Percentiles rank a stretch among this genome's conserved stretches.
Conservation (phyloP, 805 yeast species). For the Kluyveromyces siamensis region DNA sequence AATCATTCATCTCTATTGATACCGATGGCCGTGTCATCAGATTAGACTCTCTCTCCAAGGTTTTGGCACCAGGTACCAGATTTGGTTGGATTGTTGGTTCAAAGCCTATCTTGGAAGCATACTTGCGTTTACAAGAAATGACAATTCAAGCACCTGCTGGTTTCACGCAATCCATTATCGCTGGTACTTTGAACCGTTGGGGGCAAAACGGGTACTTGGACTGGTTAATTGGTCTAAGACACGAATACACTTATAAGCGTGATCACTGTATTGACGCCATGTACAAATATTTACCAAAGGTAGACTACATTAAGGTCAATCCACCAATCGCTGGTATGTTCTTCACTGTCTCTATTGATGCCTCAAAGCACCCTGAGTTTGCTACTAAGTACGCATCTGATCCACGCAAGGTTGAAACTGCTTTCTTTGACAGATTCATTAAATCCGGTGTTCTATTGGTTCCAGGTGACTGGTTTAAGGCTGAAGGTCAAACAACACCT, state of each 20-base stretch:
- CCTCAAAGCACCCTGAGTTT: slow-evolving; percentile 72
- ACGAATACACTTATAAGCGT: slow-evolving; percentile 80
- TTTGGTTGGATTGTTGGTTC: slow-evolving; percentile 86
- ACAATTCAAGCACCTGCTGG: slow-evolving; percentile 77
- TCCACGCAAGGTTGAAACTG: slow-evolving; percentile 54
- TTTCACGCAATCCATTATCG: slow-evolving; percentile 59
- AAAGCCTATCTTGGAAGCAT: slow-evolving; percentile 51
- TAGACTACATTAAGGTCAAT: slow-evolving; percentile 27
- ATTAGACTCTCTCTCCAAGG: slow-evolving; percentile 85
- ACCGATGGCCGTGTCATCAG: slow-evolving; percentile 84
- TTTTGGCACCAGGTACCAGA: slow-evolving; percentile 85
- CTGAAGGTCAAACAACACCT: slow-evolving; percentile 45
- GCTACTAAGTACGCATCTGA: slow-evolving; percentile 46
- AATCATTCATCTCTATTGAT: slow-evolving; percentile 69
- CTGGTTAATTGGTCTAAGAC: slow-evolving; percentile 80
- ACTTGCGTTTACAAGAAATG: slow-evolving; percentile 68
- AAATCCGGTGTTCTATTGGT: slow-evolving; percentile 59
- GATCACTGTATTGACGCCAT: slow-evolving; percentile 78
- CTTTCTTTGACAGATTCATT: slow-evolving; percentile 53
- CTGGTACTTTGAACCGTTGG: slow-evolving; percentile 74
- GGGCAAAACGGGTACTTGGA: slow-evolving; percentile 83
- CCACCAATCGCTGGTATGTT: slow-evolving; percentile 87
- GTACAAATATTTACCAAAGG: slow-evolving; percentile 38
- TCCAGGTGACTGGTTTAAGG: slow-evolving; percentile 77
- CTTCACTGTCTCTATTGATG: slow-evolving; percentile 65